Conservation (phyloP, 768 basidiomycete species). For the Gloeostereum incarnatum region DNA sequence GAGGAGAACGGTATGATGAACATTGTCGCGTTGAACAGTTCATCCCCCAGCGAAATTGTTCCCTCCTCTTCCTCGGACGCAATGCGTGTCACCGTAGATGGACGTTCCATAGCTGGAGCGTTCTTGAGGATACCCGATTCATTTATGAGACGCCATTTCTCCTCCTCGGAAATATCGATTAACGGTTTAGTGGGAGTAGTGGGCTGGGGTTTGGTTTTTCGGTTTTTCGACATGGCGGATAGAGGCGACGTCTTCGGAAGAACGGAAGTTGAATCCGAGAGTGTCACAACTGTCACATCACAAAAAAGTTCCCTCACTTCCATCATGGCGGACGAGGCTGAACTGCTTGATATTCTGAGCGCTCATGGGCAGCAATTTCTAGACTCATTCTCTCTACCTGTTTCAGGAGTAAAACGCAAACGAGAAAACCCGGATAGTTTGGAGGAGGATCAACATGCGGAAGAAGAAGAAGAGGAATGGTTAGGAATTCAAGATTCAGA, state of each 20-base stretch:
- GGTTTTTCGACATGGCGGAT: not conserved
- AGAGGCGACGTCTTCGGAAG: not conserved
- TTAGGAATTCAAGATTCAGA: no score
- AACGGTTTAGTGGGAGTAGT: slow-evolving; percentile 15
- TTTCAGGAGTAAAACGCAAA: slow-evolving; percentile 14
- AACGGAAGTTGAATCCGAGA: not conserved
- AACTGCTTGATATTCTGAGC: slow-evolving; percentile 32
- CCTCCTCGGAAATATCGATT: slow-evolving; percentile 57
- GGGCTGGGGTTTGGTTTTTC: not conserved
- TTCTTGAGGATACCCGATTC: slow-evolving; percentile 51
- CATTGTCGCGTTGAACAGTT: slow-evolving; percentile 57
- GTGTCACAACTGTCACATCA: not conserved
- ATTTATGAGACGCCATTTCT: slow-evolving; percentile 70
- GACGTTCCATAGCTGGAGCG: slow-evolving; percentile 7
- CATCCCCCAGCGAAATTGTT: slow-evolving; percentile 41
- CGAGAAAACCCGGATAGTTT: slow-evolving; percentile 8
- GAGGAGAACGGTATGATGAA: slow-evolving; percentile 70
- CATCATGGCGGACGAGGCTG: slow-evolving; percentile 19
- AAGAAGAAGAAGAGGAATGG: slow-evolving; percentile 29
- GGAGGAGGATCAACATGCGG: slow-evolving; percentile 10
- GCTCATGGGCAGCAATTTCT: slow-evolving; percentile 40
- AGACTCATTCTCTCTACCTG: slow-evolving; percentile 23
- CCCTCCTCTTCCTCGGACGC: slow-evolving; percentile 21
- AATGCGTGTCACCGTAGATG: slow-evolving; percentile 1
- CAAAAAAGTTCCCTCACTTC: no score